Evolutionary conservation across 1,284 basidiomycete genomes (phyloP).

Genomic region (Cutaneotrichosporon curvatum): DNA sequence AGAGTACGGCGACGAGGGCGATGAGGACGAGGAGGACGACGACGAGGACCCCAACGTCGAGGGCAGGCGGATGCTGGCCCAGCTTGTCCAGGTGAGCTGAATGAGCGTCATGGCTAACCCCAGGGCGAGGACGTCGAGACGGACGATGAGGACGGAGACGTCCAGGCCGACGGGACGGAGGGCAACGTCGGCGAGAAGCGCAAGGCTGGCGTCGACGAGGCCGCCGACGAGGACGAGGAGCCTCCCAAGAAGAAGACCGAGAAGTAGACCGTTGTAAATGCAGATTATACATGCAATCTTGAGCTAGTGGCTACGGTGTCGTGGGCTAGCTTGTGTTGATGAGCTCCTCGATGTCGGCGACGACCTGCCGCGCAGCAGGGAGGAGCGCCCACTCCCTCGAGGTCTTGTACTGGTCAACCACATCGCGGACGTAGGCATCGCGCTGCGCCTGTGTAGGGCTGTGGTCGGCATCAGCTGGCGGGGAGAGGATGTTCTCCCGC

Average conservation of each 20-base stretch:
- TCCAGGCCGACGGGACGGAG: conserved; percentile 10
- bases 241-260: conserved; percentile 9
- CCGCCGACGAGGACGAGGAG: conserved; percentile 5
- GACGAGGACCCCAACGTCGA: conserved; percentile 17
- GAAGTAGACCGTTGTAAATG: background rate
- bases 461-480: conserved; percentile 19
- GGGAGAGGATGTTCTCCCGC: conserved; percentile 23
- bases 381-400: conserved; percentile 28
- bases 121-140: conserved; percentile 14
- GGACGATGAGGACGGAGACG: conserved; percentile 18
- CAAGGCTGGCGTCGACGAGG: conserved; percentile 16
- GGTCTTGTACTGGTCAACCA: conserved; percentile 23
- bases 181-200: conserved; percentile 15
- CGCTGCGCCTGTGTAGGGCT: conserved; percentile 21
- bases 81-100: conserved; percentile 15
- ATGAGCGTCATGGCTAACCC: background rate
- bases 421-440: conserved; percentile 18
- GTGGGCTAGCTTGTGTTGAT: no score
- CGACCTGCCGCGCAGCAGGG: conserved; percentile 13
- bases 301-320: background rate
- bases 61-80: conserved; percentile 14
- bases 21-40: conserved; percentile 11
- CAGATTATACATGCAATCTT: background rate
- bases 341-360: conserved; percentile 22
- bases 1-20: conserved; percentile 9